Percentiles rank a stretch among this genome's conserved stretches.
These are phyloP conservation scores for Sanguinoderma infundibulare DNA, from an alignment of 1,284 basidiomycete species.

Conservation along the genomic window DNA sequence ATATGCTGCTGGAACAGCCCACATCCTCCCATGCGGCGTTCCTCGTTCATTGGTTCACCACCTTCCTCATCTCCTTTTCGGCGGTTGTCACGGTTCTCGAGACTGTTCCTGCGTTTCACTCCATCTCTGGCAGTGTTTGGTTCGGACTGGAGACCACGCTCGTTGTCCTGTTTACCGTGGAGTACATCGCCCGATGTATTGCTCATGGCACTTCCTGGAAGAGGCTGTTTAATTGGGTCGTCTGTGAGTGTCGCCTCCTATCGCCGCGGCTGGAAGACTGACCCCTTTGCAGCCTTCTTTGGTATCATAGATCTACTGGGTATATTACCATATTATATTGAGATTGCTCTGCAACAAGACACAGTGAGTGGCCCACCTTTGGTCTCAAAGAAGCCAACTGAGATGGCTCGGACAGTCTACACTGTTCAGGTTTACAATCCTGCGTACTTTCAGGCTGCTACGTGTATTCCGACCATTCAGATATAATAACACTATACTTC, in stretches of 20 bases:
- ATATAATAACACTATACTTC: conserved; percentile 78
- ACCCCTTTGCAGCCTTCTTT: conserved; percentile 66
- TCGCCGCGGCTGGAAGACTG: not conserved
- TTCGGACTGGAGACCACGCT: conserved; percentile 82
- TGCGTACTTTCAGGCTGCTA: conserved; percentile 81
- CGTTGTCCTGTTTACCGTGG: conserved; percentile 83
- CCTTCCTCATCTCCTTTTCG: conserved; percentile 67
- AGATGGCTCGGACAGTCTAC: conserved; percentile 55
- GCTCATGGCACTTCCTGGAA: conserved; percentile 70
- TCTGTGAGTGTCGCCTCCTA: conserved; percentile 52
- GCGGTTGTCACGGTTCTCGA: conserved; percentile 85
- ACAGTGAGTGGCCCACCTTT: conserved; percentile 56
- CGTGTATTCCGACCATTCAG: conserved; percentile 89
- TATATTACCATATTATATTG: conserved; percentile 87
- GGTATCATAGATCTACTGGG: conserved; percentile 85
- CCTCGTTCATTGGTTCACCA: conserved; percentile 64
- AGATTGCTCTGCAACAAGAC: conserved; percentile 82
- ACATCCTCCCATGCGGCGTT: conserved; percentile 71
- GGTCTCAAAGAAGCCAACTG: not conserved
- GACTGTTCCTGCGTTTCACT: conserved; percentile 83
- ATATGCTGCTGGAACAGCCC: conserved; percentile 69
- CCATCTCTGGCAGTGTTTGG: conserved; percentile 70
- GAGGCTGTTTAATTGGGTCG: conserved; percentile 64
- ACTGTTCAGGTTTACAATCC: conserved; percentile 87
- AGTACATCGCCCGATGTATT: conserved; percentile 68